Conservation (phyloP, 495 filamentous ascomycete species). For the Daldinia bambusicola region DNA sequence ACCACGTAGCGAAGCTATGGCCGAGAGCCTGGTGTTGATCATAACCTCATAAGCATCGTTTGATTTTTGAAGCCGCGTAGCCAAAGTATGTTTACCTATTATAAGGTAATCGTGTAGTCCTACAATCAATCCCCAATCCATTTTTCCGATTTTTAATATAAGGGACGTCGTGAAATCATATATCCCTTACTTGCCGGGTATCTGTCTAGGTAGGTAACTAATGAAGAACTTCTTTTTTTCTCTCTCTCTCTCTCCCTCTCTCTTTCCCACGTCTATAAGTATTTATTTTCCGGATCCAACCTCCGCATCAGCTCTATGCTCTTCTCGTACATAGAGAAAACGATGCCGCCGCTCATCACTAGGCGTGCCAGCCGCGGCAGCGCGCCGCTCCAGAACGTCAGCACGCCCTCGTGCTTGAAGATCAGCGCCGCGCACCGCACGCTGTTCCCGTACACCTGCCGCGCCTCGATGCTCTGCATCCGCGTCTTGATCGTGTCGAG, state of each 20-base stretch:
- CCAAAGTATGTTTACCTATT: background rate
- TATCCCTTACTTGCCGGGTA: constrained; percentile 21
- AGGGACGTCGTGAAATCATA: constrained; percentile 1
- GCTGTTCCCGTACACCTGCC: constrained; percentile 84
- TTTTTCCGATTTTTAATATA: constrained; percentile 9
- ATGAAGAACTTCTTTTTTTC: no score
- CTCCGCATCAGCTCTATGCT: constrained; percentile 87
- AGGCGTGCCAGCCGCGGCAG: constrained; percentile 84
- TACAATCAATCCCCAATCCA: background rate
- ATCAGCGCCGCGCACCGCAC: constrained; percentile 85
- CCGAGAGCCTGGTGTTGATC: background rate
- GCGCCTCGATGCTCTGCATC: constrained; percentile 97
- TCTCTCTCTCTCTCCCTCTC: background rate
- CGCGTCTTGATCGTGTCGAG: constrained; percentile 96
- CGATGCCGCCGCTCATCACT: constrained; percentile 92
- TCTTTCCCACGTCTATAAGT: constrained; percentile 65
- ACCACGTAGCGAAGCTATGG: background rate
- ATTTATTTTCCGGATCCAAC: constrained; percentile 84
- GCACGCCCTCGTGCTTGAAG: constrained; percentile 85
- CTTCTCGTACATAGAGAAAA: constrained; percentile 99
- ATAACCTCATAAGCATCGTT: background rate
- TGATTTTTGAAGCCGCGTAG: background rate
- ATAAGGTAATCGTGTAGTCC: background rate
- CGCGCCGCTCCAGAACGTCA: constrained; percentile 95
- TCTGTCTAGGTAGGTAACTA: constrained; percentile 24